phyloP scores from a whole-genome alignment of 2,329 filamentous ascomycete species.

The Eurotiales sp. region DNA sequence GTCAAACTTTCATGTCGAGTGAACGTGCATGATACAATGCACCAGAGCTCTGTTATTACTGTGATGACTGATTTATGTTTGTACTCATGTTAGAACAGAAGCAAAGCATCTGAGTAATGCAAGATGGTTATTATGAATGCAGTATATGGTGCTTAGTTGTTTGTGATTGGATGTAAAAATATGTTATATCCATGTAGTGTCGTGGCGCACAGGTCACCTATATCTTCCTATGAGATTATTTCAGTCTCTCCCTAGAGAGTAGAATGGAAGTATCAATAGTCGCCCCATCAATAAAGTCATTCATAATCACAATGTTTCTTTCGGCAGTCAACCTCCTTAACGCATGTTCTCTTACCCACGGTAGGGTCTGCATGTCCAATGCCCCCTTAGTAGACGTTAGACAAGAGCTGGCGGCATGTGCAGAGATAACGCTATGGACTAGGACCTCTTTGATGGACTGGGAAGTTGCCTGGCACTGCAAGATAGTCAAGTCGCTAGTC shows the following conservation, averaged over 20 bases:
- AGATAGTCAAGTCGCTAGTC: constrained; percentile 38
- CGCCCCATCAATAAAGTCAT: constrained; percentile 52
- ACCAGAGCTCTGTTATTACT: no score
- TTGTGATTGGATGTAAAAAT: no score
- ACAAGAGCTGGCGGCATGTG: constrained; percentile 43
- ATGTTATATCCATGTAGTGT: no score
- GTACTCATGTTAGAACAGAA: no score
- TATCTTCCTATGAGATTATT: no score
- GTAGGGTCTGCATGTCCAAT: constrained; percentile 48
- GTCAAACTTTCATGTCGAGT: no score
- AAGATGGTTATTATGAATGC: no score
- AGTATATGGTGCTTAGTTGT: no score
- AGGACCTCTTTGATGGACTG: constrained; percentile 49
- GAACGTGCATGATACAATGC: no score
- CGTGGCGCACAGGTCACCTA: no score
- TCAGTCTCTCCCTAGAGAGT: not conserved
- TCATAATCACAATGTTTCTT: constrained; percentile 47
- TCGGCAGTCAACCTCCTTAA: constrained; percentile 35
- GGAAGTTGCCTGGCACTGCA: constrained; percentile 52
- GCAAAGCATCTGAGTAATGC: no score
- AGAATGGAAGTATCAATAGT: constrained; percentile 23
- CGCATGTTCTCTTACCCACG: constrained; percentile 44
- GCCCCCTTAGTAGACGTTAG: constrained; percentile 49
- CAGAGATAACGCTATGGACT: constrained; percentile 43
- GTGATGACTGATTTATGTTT: no score